Evolutionary conservation across 768 basidiomycete species (phyloP).

Genomic region (Galerina marginata): DNA sequence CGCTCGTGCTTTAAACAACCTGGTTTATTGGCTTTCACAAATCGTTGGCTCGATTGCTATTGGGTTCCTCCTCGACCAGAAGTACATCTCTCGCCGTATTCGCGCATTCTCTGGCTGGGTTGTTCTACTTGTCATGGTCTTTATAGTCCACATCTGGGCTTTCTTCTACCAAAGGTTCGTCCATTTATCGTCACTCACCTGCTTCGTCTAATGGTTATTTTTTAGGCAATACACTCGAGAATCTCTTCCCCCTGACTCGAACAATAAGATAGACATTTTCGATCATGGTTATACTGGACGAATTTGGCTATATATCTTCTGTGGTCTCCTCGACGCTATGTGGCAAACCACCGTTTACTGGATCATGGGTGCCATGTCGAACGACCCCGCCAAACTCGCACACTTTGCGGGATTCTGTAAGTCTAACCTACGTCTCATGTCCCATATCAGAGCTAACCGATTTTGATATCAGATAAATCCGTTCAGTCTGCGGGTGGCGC

Average conservation of each 20-base stretch:
- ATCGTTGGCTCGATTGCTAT: slow-evolving; percentile 77
- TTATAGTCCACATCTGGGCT: slow-evolving; percentile 75
- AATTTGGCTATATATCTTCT: slow-evolving; percentile 71
- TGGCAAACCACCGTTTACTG: slow-evolving; percentile 87
- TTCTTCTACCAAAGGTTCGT: slow-evolving; percentile 75
- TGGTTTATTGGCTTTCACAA: slow-evolving; percentile 82
- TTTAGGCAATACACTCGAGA: slow-evolving; percentile 64
- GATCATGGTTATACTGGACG: slow-evolving; percentile 59
- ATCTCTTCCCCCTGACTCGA: slow-evolving; percentile 41
- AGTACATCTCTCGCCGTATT: slow-evolving; percentile 59
- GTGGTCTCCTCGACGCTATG: slow-evolving; percentile 79
- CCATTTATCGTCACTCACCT: neutral
- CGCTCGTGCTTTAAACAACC: slow-evolving; percentile 74
- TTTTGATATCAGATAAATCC: slow-evolving; percentile 45
- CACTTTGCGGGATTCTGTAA: slow-evolving; percentile 85
- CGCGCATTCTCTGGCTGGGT: slow-evolving; percentile 77
- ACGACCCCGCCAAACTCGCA: slow-evolving; percentile 79
- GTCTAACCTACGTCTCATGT: slow-evolving; percentile 27
- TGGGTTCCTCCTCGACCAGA: slow-evolving; percentile 69
- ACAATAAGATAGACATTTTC: slow-evolving; percentile 60
- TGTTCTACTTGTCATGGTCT: slow-evolving; percentile 65
- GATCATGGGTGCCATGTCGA: slow-evolving; percentile 87
- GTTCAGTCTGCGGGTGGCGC: slow-evolving; percentile 81
- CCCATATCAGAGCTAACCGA: neutral
- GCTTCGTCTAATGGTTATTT: neutral